These are phyloP conservation scores for Alternaria incomplexa DNA, from an alignment of 2,329 filamentous ascomycete genomes.

Conservation along the genomic window DNA sequence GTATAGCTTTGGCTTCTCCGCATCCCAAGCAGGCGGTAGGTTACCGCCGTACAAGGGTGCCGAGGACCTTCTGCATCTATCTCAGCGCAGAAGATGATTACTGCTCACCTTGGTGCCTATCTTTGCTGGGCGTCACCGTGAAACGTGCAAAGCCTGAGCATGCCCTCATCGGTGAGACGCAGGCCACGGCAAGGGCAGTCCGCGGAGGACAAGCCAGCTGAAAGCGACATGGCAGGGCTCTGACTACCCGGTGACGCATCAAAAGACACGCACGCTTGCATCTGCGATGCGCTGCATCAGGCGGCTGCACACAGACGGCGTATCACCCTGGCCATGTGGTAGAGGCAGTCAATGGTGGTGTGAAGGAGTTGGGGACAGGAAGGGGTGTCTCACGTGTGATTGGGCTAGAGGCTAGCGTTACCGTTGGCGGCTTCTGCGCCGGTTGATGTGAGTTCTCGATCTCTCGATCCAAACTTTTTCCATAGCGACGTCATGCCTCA, in stretches of 20 bases:
- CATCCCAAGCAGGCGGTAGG: slow-evolving; percentile 8
- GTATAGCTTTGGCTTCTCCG: slow-evolving; percentile 5
- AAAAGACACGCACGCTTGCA: neutral
- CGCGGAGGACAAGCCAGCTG: neutral
- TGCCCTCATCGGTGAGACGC: neutral
- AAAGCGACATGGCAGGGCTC: neutral
- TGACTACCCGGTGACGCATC: slow-evolving; percentile 2
- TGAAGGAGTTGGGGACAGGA: slow-evolving; percentile 6
- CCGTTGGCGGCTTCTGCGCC: slow-evolving; percentile 9
- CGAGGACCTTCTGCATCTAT: neutral
- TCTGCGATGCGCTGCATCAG: slow-evolving; percentile 1
- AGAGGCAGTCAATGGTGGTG: slow-evolving; percentile 16
- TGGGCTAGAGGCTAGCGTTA: slow-evolving; percentile 18
- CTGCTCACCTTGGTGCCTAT: neutral
- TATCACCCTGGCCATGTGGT: slow-evolving; percentile 25
- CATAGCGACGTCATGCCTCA: slow-evolving; percentile 12
- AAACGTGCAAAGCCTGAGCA: neutral
- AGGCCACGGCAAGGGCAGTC: neutral
- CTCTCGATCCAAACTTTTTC: slow-evolving; percentile 21
- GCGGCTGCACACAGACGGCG: slow-evolving; percentile 2
- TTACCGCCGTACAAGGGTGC: slow-evolving; percentile 3
- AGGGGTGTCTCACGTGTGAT: slow-evolving; percentile 12
- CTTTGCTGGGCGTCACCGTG: neutral
- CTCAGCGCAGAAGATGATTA: neutral
- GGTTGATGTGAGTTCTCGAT: slow-evolving; percentile 21